phyloP scores from a whole-genome alignment of 768 basidiomycete genomes.

The Clitopilus hobsonii region DNA sequence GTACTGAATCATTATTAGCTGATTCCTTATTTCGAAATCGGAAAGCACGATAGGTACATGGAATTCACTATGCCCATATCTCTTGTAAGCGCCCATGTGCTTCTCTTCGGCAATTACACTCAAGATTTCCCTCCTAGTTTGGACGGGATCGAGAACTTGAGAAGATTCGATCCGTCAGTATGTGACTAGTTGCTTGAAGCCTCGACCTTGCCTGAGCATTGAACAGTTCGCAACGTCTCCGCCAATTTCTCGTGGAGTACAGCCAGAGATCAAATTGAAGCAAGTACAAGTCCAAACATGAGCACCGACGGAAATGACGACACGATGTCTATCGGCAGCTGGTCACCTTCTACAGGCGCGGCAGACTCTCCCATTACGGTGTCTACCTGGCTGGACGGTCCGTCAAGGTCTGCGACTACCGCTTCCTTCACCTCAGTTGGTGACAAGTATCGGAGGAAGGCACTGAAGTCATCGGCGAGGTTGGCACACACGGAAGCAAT shows the following conservation, averaged over 20 bases:
- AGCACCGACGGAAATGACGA: neutral
- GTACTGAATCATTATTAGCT: conserved; percentile 33
- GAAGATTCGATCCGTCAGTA: conserved; percentile 60
- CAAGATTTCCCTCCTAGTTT: conserved; percentile 33
- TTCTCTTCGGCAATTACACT: neutral
- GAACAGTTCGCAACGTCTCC: conserved; percentile 41
- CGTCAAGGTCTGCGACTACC: conserved; percentile 20
- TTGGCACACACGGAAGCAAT: conserved; percentile 53
- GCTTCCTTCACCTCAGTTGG: conserved; percentile 31
- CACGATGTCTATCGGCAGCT: neutral
- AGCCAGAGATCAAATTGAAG: conserved; percentile 15
- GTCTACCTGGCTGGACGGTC: conserved; percentile 12
- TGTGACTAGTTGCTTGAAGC: conserved; percentile 19
- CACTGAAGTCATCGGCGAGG: conserved; percentile 37
- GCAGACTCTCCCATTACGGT: neutral
- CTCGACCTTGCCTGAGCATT: neutral
- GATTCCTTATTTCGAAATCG: conserved; percentile 66
- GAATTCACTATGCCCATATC: conserved; percentile 69
- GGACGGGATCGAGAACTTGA: conserved; percentile 72
- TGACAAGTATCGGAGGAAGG: conserved; percentile 39
- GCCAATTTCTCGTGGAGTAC: conserved; percentile 58
- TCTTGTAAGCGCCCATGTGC: conserved; percentile 33
- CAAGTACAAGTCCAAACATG: neutral
- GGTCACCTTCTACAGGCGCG: neutral
- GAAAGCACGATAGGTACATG: conserved; percentile 58